Conservation (phyloP, 371 early-diverging fungal genomes). For the Syncephalis fuscata region DNA sequence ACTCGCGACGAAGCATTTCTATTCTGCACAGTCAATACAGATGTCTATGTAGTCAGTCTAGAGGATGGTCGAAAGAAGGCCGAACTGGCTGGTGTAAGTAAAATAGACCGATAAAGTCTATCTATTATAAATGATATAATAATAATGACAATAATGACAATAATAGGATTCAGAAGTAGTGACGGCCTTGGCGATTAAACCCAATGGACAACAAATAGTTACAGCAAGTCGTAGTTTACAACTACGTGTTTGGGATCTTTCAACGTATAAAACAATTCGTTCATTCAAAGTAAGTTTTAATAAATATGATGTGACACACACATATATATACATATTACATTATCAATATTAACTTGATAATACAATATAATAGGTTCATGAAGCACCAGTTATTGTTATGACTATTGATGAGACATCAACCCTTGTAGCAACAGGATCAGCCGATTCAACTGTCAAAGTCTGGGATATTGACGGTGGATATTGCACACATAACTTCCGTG, state of each 20-base stretch:
- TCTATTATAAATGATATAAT: background rate
- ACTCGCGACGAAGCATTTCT: constrained; percentile 49
- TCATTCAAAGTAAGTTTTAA: constrained; percentile 36
- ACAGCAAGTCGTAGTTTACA: constrained; percentile 66
- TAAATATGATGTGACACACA: too few relatives aligned
- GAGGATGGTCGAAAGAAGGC: constrained; percentile 44
- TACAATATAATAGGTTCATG: constrained; percentile 62
- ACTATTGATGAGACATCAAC: constrained; percentile 76
- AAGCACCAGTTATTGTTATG: constrained; percentile 86
- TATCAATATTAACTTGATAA: background rate
- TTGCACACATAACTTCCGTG: constrained; percentile 88
- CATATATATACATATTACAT: too few relatives aligned
- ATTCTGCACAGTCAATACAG: constrained; percentile 68
- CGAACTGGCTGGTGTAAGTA: constrained; percentile 46
- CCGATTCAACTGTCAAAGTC: constrained; percentile 84
- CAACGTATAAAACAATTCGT: constrained; percentile 39
- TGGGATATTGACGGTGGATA: constrained; percentile 91
- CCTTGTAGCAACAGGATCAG: constrained; percentile 90
- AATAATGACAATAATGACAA: background rate
- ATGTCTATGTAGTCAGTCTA: constrained; percentile 61
- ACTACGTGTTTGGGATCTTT: constrained; percentile 61
- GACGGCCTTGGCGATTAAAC: constrained; percentile 72
- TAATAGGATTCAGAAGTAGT: constrained; percentile 63
- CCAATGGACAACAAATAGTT: constrained; percentile 59
- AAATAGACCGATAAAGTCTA: too few relatives aligned